These are phyloP conservation scores for Warburgia ugandensis DNA, from an alignment of 164 flowering plant genomes.

Conservation along the genomic window DNA sequence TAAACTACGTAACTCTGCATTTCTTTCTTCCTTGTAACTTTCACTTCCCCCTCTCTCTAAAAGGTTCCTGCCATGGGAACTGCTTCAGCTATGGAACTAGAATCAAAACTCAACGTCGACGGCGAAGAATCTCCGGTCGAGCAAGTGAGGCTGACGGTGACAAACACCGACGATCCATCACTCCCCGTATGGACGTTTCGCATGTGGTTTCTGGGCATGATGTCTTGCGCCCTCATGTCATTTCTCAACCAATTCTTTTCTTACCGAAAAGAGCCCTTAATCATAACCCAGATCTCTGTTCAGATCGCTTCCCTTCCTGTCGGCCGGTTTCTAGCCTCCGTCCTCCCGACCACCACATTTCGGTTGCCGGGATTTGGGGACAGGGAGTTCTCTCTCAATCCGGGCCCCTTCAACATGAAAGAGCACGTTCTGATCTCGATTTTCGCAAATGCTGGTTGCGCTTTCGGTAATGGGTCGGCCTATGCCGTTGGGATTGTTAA, in stretches of 20 bases:
- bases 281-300: constrained; percentile 55
- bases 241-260: constrained; percentile 83
- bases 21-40: too few relatives aligned
- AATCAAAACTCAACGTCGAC: too few relatives aligned
- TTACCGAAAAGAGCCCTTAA: constrained; percentile 62
- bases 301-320: constrained; percentile 62
- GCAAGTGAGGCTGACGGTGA: constrained; percentile 71
- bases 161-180: constrained; percentile 69
- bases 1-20: too few relatives aligned
- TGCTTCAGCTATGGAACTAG: too few relatives aligned
- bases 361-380: constrained; percentile 27
- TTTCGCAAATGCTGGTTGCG: constrained; percentile 74
- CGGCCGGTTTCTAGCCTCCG: constrained; percentile 55
- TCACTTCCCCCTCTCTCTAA: too few relatives aligned
- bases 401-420: constrained; percentile 75
- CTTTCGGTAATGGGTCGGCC: constrained; percentile 53
- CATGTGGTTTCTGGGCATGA: constrained; percentile 75
- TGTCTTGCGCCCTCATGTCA: constrained; percentile 61
- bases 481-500: constrained; percentile 51
- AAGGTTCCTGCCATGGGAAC: too few relatives aligned
- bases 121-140: constrained; percentile 74
- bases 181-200: constrained; percentile 93
- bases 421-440: constrained; percentile 71
- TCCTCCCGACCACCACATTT: constrained; percentile 39
- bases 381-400: constrained; percentile 42